A percentile compares a stretch with the other conserved stretches of the same genome.
These are phyloP conservation scores for Cyclotella choctawhatcheeana DNA, from an alignment of 108 stramenopile genomes.

Conservation along the genomic window DNA sequence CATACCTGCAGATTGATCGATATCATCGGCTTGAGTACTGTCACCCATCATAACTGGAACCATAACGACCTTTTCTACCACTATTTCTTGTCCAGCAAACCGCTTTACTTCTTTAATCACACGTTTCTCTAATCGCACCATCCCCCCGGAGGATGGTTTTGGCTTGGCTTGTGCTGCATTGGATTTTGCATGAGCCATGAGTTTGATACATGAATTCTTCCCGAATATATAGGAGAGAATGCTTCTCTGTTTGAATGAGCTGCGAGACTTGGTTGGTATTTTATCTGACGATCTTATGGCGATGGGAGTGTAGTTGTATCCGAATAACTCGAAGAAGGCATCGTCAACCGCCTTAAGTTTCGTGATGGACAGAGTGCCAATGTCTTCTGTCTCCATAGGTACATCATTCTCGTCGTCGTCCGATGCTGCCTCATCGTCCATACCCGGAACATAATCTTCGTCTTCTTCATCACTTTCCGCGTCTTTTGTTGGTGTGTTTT, in stretches of 20 bases:
- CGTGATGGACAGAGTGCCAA: slow-evolving; percentile 20
- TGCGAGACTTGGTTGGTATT: slow-evolving; percentile 14
- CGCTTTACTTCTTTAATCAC: slow-evolving; percentile 51
- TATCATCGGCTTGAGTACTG: not conserved
- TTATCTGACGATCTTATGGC: not conserved
- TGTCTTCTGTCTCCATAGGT: not conserved
- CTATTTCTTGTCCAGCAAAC: slow-evolving; percentile 60
- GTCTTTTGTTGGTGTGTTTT: slow-evolving; percentile 12
- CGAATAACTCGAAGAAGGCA: slow-evolving; percentile 80
- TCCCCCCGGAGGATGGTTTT: slow-evolving; percentile 32
- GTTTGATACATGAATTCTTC: slow-evolving; percentile 10
- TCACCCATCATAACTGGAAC: slow-evolving; percentile 26
- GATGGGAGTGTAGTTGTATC: slow-evolving; percentile 51
- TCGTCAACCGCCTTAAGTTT: slow-evolving; percentile 70
- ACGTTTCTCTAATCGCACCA: slow-evolving; percentile 45
- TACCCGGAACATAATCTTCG: slow-evolving; percentile 49
- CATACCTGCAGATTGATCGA: slow-evolving; percentile 1
- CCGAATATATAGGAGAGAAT: slow-evolving; percentile 72
- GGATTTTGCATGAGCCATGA: slow-evolving; percentile 17
- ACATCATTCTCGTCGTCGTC: slow-evolving; percentile 41
- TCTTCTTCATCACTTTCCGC: slow-evolving; percentile 46
- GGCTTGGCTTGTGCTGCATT: slow-evolving; percentile 35
- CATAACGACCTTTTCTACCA: slow-evolving; percentile 47
- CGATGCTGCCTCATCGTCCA: slow-evolving; percentile 33
- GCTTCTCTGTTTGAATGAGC: slow-evolving; percentile 20